Evolutionary conservation across 495 filamentous ascomycete species (phyloP).

Genomic region (Tuber melanosporum): DNA sequence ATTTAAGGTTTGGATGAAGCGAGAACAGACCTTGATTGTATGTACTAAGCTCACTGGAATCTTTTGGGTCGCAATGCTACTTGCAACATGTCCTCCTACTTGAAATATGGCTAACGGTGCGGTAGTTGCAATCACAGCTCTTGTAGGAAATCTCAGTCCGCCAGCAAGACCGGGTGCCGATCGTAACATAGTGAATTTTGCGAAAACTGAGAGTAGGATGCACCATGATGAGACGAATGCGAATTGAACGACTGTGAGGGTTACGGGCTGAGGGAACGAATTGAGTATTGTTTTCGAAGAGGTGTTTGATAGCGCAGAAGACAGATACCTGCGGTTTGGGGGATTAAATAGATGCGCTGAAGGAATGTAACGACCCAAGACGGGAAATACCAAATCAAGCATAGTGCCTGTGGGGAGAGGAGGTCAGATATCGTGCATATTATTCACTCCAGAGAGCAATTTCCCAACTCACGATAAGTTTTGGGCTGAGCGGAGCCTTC

Average conservation of each 20-base stretch:
- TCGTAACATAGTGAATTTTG: conserved; percentile 52
- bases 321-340: conserved; percentile 67
- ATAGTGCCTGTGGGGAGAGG: conserved; percentile 26
- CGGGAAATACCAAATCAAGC: conserved; percentile 42
- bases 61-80: conserved; percentile 83
- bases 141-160: conserved; percentile 71
- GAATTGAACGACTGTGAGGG: conserved; percentile 92
- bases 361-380: conserved; percentile 45
- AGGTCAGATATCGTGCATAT: conserved; percentile 14
- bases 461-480: conserved; percentile 63
- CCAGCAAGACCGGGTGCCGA: conserved; percentile 69
- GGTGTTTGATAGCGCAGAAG: conserved; percentile 90
- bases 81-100: conserved; percentile 86
- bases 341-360: conserved; percentile 23
- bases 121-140: conserved; percentile 78
- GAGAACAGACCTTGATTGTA: conserved; percentile 65
- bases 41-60: conserved; percentile 96
- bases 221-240: conserved; percentile 88
- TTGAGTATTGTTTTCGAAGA: conserved; percentile 97
- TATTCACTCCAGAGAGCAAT: conserved; percentile 11
- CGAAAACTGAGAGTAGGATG: conserved; percentile 63
- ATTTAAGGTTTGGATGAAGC: background rate
- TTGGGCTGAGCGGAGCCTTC: conserved; percentile 80
- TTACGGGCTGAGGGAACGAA: conserved; percentile 83
- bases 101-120: conserved; percentile 88